Evolutionary conservation across 805 yeast species (phyloP).

Genomic region (Candida ficus): DNA sequence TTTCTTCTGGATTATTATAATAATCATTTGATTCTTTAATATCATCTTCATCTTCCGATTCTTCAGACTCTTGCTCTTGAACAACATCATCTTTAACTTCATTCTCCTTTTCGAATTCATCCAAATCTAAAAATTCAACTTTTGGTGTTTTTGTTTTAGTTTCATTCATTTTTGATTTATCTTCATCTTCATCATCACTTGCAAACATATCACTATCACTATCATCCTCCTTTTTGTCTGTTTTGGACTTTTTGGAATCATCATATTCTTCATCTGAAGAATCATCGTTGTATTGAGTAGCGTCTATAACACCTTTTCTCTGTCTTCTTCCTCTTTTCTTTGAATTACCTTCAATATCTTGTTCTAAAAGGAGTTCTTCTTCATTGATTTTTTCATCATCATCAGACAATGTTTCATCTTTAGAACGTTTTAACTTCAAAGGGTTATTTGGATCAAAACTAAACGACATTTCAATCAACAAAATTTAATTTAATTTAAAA

Average conservation of each 20-base stretch:
- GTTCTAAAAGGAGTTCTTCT: conserved; percentile 19
- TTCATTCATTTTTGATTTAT: conserved; percentile 1
- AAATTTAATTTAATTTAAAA: too few relatives aligned
- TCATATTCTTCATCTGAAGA: conserved; percentile 28
- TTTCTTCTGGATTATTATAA: conserved; percentile 17
- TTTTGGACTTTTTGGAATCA: conserved; percentile 17
- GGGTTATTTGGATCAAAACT: conserved; percentile 22
- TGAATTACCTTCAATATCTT: conserved; percentile 22
- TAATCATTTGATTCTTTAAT: conserved; percentile 12
- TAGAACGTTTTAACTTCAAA: conserved; percentile 2
- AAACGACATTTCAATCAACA: background rate
- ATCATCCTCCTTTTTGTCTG: conserved; percentile 15
- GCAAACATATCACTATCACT: conserved; percentile 19
- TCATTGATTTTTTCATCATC: conserved; percentile 6
- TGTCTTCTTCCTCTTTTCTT: conserved; percentile 9
- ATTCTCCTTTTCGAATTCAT: conserved; percentile 31
- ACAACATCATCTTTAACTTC: conserved; percentile 9
- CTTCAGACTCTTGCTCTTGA: conserved; percentile 11
- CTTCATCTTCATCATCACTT: conserved; percentile 19
- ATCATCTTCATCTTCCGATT: conserved; percentile 18
- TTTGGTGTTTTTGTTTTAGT: conserved; percentile 8
- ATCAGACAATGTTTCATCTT: background rate
- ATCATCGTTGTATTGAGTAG: conserved; percentile 24
- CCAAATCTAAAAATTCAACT: conserved; percentile 31
- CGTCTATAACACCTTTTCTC: conserved; percentile 9